Percentiles rank a stretch among this genome's conserved stretches.
Evolutionary conservation across 2,329 filamentous ascomycete species (phyloP).

Genomic region (Aspergillus tamarii): DNA sequence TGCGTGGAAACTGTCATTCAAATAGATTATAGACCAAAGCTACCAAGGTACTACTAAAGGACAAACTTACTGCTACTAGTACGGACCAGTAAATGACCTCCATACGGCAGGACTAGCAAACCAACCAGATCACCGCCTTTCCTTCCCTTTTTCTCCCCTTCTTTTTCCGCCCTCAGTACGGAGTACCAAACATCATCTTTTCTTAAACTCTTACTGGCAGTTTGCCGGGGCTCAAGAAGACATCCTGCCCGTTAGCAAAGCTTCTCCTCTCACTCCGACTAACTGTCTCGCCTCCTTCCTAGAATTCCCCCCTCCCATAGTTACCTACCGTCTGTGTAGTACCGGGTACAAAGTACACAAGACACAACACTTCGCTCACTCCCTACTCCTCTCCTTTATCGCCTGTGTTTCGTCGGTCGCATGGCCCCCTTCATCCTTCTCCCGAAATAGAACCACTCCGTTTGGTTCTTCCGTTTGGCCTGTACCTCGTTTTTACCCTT

Average conservation of each 20-base stretch:
- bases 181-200: constrained; percentile 5
- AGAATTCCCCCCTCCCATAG: not conserved
- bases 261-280: not conserved
- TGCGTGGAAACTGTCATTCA: not conserved
- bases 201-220: not conserved
- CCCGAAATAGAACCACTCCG: constrained; percentile 8
- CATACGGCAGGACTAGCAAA: constrained; percentile 1
- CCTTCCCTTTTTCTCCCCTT: constrained; percentile 5
- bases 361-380: constrained; percentile 8
- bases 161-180: constrained; percentile 2
- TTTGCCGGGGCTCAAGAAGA: not conserved
- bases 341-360: not conserved
- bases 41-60: not conserved
- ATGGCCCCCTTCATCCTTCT: constrained; percentile 15
- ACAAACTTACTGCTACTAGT: no score
- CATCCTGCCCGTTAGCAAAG: not conserved
- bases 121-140: constrained; percentile 7
- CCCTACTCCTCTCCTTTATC: constrained; percentile 12
- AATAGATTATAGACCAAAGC: not conserved
- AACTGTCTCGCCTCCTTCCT: not conserved
- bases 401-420: constrained; percentile 16
- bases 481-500: not conserved
- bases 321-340: not conserved
- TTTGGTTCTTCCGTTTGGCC: constrained; percentile 4
- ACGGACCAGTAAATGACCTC: not conserved